Percentiles rank a stretch among this genome's conserved stretches.
Evolutionary conservation across 805 yeast genomes (phyloP).

Genomic region (Saturnispora saitoi): DNA sequence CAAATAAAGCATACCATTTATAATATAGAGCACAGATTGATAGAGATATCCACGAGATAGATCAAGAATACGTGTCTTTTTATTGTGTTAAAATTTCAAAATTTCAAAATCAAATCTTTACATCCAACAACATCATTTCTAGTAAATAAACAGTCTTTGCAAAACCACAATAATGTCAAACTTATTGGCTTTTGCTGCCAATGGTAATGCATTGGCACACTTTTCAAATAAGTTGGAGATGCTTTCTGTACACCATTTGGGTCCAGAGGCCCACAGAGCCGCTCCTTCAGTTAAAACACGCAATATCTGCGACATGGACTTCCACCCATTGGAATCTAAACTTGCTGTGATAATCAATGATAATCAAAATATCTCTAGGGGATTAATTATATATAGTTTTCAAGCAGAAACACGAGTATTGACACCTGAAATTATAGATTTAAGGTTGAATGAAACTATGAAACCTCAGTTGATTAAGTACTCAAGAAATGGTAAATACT

Average conservation of each 20-base stretch:
- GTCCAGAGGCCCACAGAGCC: neutral
- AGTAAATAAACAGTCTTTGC: neutral
- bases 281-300: constrained; percentile 1
- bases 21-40: no score
- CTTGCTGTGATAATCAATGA: neutral
- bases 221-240: constrained; percentile 3
- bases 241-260: constrained; percentile 3
- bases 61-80: constrained; percentile 6
- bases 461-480: constrained; percentile 10
- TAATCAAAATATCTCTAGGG: neutral
- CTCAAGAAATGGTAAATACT: constrained; percentile 10
- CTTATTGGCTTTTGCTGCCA: neutral
- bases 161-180: neutral
- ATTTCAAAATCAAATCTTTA: neutral
- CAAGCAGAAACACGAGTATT: neutral
- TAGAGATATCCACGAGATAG: neutral
- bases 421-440: neutral
- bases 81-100: neutral
- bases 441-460: neutral
- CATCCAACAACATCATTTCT: neutral
- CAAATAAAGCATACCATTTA: neutral
- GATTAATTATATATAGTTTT: neutral
- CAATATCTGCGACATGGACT: constrained; percentile 1
- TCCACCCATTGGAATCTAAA: constrained; percentile 1
- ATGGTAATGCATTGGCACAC: constrained; percentile 4